Evolutionary conservation across 495 filamentous ascomycete genomes (phyloP), one percentile per base, ranked within the genome.

Genomic region (Hypoxylon lenormandii): DNA sequence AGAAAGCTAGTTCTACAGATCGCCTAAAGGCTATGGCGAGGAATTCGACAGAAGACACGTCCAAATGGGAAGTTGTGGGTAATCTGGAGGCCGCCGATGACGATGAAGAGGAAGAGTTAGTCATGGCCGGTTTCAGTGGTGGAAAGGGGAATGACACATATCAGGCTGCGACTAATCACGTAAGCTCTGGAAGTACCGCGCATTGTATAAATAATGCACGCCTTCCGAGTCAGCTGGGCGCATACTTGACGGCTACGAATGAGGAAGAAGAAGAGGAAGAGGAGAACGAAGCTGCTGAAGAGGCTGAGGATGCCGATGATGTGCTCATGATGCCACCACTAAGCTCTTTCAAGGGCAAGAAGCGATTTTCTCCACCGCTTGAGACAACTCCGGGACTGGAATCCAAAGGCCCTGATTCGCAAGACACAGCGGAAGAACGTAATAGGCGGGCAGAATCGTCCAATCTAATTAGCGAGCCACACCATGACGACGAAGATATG

Each of bases 1-100:
- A 77, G 60, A 83, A 82, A 64, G 76, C 82, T 23, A 80, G 80
- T 6, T 81, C 81, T 1, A 82, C 81, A 53, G 80, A 83, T 55
- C 76, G 77, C 4, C 58, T 83, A 21, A 81, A 77, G 37, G 80
- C 78, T 12, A 74, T 83, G 37, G 74, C 80, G 21, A 77, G 78
- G 33, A 79, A 57, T 22, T 80, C 81, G n/a, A 72, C 78, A 7
- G 81, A 82, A 52, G 79, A 77, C 26, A 78, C 78, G 18, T 78
- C 77, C 1, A 74, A 73, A 18, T 83, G 80, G 80, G 80, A 77
- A 40, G 74, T 77, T 10, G 81, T 82, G 19, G 74, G 74, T 18
- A 76, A 78, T 30, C 46, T 73, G 13, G 63, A 70, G 1, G 61
- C 51, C 21, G 50, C 76, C 21, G 76, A 77, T 18, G 55, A 72